Percentiles rank a stretch among this genome's conserved stretches.
These are phyloP conservation scores for Globisporangium ultimum DNA, from an alignment of 352 stramenopile species.

Conservation along the genomic window DNA sequence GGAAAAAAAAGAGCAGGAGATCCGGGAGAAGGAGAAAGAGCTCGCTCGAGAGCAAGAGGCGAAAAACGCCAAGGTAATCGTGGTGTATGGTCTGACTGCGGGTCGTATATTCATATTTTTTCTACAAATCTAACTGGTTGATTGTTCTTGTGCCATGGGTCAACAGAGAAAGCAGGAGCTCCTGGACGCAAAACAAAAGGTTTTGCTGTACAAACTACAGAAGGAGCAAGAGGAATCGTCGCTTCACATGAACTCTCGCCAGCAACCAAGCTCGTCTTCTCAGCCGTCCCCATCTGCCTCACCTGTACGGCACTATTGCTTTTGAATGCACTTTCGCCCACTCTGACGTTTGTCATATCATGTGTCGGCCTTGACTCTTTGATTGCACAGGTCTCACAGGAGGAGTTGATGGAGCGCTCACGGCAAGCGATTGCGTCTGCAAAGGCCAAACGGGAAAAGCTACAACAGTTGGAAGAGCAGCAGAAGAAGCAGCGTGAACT, in stretches of 20 bases:
- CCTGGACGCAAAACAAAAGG: slow-evolving; percentile 73
- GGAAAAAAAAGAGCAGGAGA: slow-evolving; percentile 27
- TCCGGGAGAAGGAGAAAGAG: slow-evolving; percentile 30
- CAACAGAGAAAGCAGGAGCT: slow-evolving; percentile 48
- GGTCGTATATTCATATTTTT: too few species aligned
- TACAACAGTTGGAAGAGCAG: slow-evolving; percentile 39
- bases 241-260: too few species aligned
- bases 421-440: slow-evolving; percentile 51
- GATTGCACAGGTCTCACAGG: slow-evolving; percentile 27
- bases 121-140: not conserved
- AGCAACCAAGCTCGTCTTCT: slow-evolving; percentile 9
- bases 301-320: slow-evolving; percentile 18
- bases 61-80: slow-evolving; percentile 44
- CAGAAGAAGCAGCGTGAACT: slow-evolving; percentile 32
- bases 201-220: slow-evolving; percentile 70
- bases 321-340: too few species aligned
- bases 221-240: slow-evolving; percentile 63
- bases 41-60: slow-evolving; percentile 29
- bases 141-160: not conserved
- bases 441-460: slow-evolving; percentile 43
- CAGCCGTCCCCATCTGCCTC: slow-evolving; percentile 15
- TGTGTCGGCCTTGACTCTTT: not conserved
- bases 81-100: not conserved
- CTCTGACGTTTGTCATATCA: too few species aligned
- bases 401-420: slow-evolving; percentile 49